Evolutionary conservation across 2,329 filamentous ascomycete species (phyloP), one percentile per base, ranked within the genome.

Genomic region (Fusarium solani-melongenae): DNA sequence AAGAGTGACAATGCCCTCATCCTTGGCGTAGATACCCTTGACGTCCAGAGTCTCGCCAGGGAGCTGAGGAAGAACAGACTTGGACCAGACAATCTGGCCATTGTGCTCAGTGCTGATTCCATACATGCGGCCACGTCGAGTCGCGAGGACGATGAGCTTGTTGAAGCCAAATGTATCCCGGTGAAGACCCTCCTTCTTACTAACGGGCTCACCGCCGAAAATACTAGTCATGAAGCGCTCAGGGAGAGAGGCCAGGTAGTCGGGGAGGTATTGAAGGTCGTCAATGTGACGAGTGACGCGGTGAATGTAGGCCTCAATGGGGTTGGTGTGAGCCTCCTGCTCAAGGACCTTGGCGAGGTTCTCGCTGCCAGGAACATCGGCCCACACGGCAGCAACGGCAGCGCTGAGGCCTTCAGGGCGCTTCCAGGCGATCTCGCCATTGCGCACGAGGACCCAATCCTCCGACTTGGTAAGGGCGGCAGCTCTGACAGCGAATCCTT

Each of bases 141-240:
- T 98, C 7, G 92, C 95, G 59, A 98, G 86, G 66, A 98, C 86
- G 7, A 95, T 89, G 34, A 96, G 85, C 83, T 98, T 97, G 81
- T 94, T 92, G 83, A 98, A 96, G 6, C 96, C 96, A 81, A 98
- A 98, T 41, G 88, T 90, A 77, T 96, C 93, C 17, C 91, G 88
- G 20, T 86, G 84, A n/a, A 92, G 84, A 8, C 86, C 86, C 31
- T 85, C 81, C 22, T 83, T 83, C 22, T 83, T 82, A 14, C 79
- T 82, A 1, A 82, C 78, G 17, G 86, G 84, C 10, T 88, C 86
- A 0, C 89, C 88, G 34, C 91, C 90, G 10, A 92, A 79, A 17
- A 94, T 85, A 72, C 90, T 92, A 69, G 88, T 88, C 4, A 95
- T 78, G 15, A 98, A 83, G 27, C 91, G 90, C 49, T 87, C 83